phyloP scores from a whole-genome alignment of 345 rosid genomes.

The Kandelia obovata region DNA sequence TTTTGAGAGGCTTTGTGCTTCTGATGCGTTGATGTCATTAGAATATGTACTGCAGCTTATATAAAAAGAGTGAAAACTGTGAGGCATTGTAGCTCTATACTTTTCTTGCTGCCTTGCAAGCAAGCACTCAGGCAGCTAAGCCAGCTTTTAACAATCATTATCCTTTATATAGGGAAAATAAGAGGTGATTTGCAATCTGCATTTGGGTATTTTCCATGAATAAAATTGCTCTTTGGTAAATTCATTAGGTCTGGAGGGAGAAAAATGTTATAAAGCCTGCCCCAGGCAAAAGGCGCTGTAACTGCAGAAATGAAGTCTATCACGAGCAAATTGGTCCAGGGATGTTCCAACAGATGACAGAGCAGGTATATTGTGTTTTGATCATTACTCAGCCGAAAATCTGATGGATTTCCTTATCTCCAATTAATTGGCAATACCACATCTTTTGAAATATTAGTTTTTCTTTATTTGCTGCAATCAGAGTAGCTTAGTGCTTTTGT shows the following conservation, averaged over 20 bases:
- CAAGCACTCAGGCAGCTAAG: too few species aligned
- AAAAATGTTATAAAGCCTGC: slow-evolving; percentile 91
- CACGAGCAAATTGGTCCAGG: slow-evolving; percentile 99
- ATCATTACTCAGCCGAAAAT: not conserved
- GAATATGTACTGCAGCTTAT: too few species aligned
- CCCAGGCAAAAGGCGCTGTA: slow-evolving; percentile 93
- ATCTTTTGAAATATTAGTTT: not conserved
- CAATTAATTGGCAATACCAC: not conserved
- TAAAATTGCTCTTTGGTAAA: not conserved
- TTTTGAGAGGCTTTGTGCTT: too few species aligned
- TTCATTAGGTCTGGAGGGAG: slow-evolving; percentile 89
- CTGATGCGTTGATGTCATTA: too few species aligned
- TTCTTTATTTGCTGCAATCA: not conserved
- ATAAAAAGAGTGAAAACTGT: too few species aligned
- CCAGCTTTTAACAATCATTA: not conserved
- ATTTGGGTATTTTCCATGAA: not conserved
- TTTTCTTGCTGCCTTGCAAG: too few species aligned
- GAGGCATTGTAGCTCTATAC: too few species aligned
- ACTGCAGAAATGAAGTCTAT: slow-evolving; percentile 96
- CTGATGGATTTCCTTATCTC: not conserved
- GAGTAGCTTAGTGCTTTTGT: not conserved
- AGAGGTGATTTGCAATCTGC: not conserved
- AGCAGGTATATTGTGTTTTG: slow-evolving; percentile 48
- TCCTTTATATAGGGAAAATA: not conserved
- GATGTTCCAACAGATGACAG: slow-evolving; percentile 99